Evolutionary conservation across 2,329 filamentous ascomycete genomes (phyloP), one percentile per base, ranked within the genome.

Genomic region (Furcasterigmium furcatum): DNA sequence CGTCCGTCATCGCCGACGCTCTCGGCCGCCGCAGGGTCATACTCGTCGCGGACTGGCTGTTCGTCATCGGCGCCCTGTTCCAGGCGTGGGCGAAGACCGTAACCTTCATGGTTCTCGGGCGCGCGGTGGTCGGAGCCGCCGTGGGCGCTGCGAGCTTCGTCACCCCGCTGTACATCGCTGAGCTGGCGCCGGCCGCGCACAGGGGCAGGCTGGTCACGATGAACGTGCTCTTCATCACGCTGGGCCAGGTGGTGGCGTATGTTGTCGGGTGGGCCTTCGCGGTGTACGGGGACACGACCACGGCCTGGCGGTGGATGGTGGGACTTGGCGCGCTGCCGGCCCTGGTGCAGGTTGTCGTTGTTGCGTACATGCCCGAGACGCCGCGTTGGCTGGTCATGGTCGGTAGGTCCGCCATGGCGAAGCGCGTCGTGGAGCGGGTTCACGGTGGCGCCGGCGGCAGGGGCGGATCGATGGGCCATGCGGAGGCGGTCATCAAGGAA

Each of bases 281-380:
- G 6, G 74, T 78, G 46, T 71, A 72, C 47, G 78, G 72, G 1
- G 63, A 68, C 46, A 55, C 62, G 19, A 60, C 58, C 29, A 78
- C 76, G 12, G 89, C 87, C 2, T 97, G 92, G 91, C 76, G 90
- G 41, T 95, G 88, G 84, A 91, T 96, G 80, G 91, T 96, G 1
- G 91, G 91, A 0, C 66, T 96, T 0, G 92, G 91, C 1, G 87
- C 87, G 9, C 50, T 86, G 21, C 92, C 92, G 0, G 91, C 91
- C 0, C 63, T 79, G 0, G 45, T 91, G 4, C 92, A 96, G 62
- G 78, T 81, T 5, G 61, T 74, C 1, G 68, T 95, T 45, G 68
- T 96, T 48, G 55, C 82, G 3, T 72, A 82, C 43, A 85, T 96
- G 79, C 91, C 91, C 0, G 92, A 97, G 66, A 95, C 88, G 12